Base-by-base conservation (phyloP, 192 early-diverging fungal genomes). In the Chytriomyces sp. region DNA sequence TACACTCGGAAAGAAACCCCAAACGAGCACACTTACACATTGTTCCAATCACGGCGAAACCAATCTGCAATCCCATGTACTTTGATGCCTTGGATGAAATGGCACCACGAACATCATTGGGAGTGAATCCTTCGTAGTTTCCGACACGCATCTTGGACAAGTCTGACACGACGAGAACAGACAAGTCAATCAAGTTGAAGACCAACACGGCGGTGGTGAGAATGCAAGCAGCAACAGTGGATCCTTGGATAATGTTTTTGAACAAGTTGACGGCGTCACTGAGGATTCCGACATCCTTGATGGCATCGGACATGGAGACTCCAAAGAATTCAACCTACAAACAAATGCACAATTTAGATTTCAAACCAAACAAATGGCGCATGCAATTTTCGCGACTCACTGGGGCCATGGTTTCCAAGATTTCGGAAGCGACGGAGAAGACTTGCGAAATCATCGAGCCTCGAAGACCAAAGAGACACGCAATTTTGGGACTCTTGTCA, bases 141-240 rank as follows among this genome's bases (percentile, higher is more conserved):
- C 70, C 70, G 18, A 61, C 57, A 13, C 70, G 13, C 35, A 72
- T 10, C 49, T n/a, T 61, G 9, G 20, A 3, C 16, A 72, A 23
- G 57, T 72, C 70, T 5, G 23, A 18, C 16, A 61, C 16, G 10
- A 72, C 10, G 16, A 24, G n/a, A n/a, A 62, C 18, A n/a, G 24
- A 9, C n/a, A 72, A 62, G 57, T 61, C 70, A 35, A 60, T 28
- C 20, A 61, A 61, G 50, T 72, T 72, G 70, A 45, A 72, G 10
- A 61, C 44, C 70, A 72, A 23, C 16, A 72, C 16, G 16, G 23
- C 50, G 16, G 7, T 5, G n/a, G 50, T 23, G 3, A 72, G 48
- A 16, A 24, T 35, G 6, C 24, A 45, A 23, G 50, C 48, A 45
- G 46, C 44, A 23, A 72, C 6, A 61, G 50, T 43, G 13, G 70